Evolutionary conservation across 1,284 basidiomycete genomes (phyloP), one percentile per base, ranked within the genome.

Genomic region (Pyrrhoderma noxium): DNA sequence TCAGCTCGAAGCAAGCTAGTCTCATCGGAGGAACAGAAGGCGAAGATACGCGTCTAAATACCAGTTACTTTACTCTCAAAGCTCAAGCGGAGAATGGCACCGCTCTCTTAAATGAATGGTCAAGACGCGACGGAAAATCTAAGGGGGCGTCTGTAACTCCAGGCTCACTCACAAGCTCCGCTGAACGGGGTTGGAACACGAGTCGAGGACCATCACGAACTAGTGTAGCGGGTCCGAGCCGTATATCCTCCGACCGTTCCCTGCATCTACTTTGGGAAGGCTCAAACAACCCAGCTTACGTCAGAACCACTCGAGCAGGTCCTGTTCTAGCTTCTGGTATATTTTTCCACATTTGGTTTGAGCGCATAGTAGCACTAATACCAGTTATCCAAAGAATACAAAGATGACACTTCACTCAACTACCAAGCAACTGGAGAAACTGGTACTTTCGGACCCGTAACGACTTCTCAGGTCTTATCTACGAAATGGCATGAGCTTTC

Each of bases 401-500:
- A 31, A 31, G 27, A 31, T 31, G 11, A 31, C 11, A 31, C 7
- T 31, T 11, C 27, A 5, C 5, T 31, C 5, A 31, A 31, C 27
- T 31, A 5, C 27, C 5, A 11, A 11, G 11, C 55, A 22, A 51
- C 50, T 14, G 47, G 54, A 23, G 58, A 61, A 27, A 51, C 37
- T 18, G 51, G 47, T 18, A 54, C 52, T 8, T 47, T 60, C 23
- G 49, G 47, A 27, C 47, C 65, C 0, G 55, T 70, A 14, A 64
- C 67, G 7, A 62, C 70, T 2, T 59, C 62, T 1, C 73, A 76
- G 56, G 70, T 87, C 14, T 69, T 88, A 16, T 67, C 70, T 2
- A 82, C 77, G 3, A 75, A 71, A 60, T 88, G 84, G 83, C 82
- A 87, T 60, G 75, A 80, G 41, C 80, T 79, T 58, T 79, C 82